These are phyloP conservation scores for Ogataea salicorniae DNA, from an alignment of 805 yeast species.

Conservation along the genomic window DNA sequence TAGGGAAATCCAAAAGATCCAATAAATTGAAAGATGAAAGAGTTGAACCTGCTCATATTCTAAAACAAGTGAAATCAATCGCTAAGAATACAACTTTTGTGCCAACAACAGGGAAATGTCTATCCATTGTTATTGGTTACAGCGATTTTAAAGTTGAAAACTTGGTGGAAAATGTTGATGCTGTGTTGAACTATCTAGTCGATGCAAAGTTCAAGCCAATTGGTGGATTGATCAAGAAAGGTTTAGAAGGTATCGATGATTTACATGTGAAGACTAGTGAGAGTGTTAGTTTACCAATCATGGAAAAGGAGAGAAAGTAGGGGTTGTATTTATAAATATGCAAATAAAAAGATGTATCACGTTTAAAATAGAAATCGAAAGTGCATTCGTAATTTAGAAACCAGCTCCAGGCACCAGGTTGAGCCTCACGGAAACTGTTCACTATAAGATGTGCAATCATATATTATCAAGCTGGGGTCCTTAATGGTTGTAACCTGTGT, in stretches of 20 bases:
- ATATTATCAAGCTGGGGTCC: no score
- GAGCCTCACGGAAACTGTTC: no score
- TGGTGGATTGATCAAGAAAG: conserved; percentile 51
- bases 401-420: no score
- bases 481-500: no score
- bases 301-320: conserved; percentile 2
- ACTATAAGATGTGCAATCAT: no score
- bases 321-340: neutral
- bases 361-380: neutral
- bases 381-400: no score
- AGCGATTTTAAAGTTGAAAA: conserved; percentile 39
- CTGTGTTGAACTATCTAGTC: conserved; percentile 45
- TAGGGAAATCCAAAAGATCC: conserved; percentile 29
- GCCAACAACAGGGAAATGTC: conserved; percentile 54
- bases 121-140: conserved; percentile 57
- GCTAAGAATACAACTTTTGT: conserved; percentile 58
- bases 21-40: conserved; percentile 49
- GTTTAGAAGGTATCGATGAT: conserved; percentile 39
- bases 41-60: conserved; percentile 61
- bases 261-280: conserved; percentile 61
- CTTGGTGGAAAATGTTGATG: conserved; percentile 48
- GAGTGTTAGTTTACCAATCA: conserved; percentile 60
- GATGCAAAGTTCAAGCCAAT: conserved; percentile 42
- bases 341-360: neutral
- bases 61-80: conserved; percentile 60